These are phyloP conservation scores for Marchantia polymorpha DNA, from an alignment of 225 moss, liverwort and hornwort genomes.

Conservation along the genomic window DNA sequence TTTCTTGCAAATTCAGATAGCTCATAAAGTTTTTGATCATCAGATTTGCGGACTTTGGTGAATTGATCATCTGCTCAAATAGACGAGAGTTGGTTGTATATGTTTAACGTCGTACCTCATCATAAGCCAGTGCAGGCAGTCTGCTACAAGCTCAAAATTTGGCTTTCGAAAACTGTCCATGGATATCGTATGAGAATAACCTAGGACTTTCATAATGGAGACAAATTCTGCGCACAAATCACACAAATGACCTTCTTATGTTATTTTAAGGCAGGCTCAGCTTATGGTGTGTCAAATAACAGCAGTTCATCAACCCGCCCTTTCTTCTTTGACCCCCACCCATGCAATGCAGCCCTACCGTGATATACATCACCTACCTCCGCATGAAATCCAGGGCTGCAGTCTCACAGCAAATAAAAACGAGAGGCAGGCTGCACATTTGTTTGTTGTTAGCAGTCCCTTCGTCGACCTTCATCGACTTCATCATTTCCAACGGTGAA, in stretches of 20 bases:
- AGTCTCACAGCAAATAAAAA: too few relatives aligned
- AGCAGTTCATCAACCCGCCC: not conserved
- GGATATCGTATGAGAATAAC: slow-evolving; percentile 50
- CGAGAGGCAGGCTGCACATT: not conserved
- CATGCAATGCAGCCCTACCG: not conserved
- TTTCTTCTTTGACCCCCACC: not conserved
- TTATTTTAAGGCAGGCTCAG: not conserved
- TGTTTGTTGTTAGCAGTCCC: not conserved
- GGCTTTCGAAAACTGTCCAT: slow-evolving; percentile 59
- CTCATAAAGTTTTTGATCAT: too few relatives aligned
- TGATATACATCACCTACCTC: too few relatives aligned
- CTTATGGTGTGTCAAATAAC: not conserved
- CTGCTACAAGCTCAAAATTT: slow-evolving; percentile 60
- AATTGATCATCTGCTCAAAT: too few relatives aligned
- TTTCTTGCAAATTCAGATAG: not conserved
- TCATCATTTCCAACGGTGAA: too few relatives aligned
- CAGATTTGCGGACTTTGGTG: too few relatives aligned
- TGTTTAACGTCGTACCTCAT: slow-evolving; percentile 30
- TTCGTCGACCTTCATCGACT: too few relatives aligned
- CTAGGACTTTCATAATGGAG: slow-evolving; percentile 51
- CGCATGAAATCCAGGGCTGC: too few relatives aligned
- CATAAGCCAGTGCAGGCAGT: slow-evolving; percentile 68
- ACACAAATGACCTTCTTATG: not conserved
- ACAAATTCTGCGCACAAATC: slow-evolving; percentile 37
- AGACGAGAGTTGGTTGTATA: too few relatives aligned